Evolutionary conservation across 352 stramenopile genomes (phyloP).

Genomic region (Globisporangium viniferum): DNA sequence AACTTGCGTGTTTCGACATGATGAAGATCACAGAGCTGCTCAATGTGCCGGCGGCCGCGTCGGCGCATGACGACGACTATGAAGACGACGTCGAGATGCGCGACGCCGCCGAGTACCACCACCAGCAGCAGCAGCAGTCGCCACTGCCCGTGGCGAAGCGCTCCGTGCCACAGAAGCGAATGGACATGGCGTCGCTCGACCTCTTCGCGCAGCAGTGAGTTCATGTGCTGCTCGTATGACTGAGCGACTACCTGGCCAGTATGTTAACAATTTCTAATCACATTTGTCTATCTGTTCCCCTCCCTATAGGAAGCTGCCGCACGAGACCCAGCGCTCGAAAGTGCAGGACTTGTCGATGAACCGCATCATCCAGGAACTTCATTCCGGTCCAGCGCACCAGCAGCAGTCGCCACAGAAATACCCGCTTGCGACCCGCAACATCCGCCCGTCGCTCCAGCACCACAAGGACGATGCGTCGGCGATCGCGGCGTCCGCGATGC

Average conservation of each 20-base stretch:
- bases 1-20: not conserved
- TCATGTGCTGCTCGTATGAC: not conserved
- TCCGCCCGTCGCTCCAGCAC: not conserved
- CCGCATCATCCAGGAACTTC: slow-evolving; percentile 45
- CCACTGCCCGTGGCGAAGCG: not conserved
- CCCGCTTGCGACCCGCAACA: not conserved
- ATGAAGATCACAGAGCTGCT: slow-evolving; percentile 43
- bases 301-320: not conserved
- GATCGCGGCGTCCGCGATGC: not conserved
- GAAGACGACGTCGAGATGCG: slow-evolving; percentile 1
- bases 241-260: not conserved
- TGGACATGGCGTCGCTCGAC: slow-evolving; percentile 62
- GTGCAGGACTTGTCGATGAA: slow-evolving; percentile 43
- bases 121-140: not conserved
- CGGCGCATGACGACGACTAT: not conserved
- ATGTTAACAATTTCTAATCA: not conserved
- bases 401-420: not conserved
- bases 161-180: slow-evolving; percentile 16
- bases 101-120: not conserved
- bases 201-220: slow-evolving; percentile 33
- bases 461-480: not conserved
- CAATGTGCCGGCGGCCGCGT: slow-evolving; percentile 16
- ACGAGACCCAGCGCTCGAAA: slow-evolving; percentile 13
- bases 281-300: not conserved
- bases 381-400: not conserved